These are phyloP conservation scores for Flaveria linearis DNA, from an alignment of 129 eudicot species.

Conservation along the genomic window DNA sequence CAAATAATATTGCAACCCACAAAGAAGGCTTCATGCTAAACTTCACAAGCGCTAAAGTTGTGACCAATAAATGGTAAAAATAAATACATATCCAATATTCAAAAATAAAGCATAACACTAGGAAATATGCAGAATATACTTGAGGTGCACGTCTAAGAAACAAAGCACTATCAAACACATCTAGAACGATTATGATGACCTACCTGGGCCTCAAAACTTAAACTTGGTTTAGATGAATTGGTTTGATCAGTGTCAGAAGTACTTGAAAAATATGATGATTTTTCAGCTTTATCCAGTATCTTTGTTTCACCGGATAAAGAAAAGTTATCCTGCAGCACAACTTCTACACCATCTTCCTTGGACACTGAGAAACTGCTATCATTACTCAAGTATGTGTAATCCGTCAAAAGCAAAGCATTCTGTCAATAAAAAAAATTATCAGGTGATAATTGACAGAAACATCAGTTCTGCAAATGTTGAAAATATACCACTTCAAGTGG, in stretches of 20 bases:
- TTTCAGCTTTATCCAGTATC: slow-evolving; percentile 40
- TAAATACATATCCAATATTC: slow-evolving; percentile 1
- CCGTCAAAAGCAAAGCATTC: slow-evolving; percentile 86
- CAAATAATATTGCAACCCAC: slow-evolving; percentile 4
- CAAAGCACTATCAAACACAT: slow-evolving; percentile 4
- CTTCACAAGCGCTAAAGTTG: slow-evolving; percentile 14
- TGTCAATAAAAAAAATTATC: slow-evolving; percentile 26
- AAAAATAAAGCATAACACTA: not conserved
- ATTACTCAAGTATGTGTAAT: slow-evolving; percentile 74
- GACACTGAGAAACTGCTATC: slow-evolving; percentile 80
- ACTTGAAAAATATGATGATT: slow-evolving; percentile 30
- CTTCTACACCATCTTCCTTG: slow-evolving; percentile 79
- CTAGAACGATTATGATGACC: slow-evolving; percentile 5
- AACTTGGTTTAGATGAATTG: slow-evolving; percentile 59
- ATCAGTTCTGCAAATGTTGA: not conserved
- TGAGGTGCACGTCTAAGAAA: not conserved
- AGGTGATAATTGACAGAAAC: slow-evolving; percentile 5
- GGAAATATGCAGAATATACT: not conserved
- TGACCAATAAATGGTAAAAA: slow-evolving; percentile 9
- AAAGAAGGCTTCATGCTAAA: not conserved
- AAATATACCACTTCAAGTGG: slow-evolving; percentile 7
- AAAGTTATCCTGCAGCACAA: slow-evolving; percentile 46
- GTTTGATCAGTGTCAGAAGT: slow-evolving; percentile 40
- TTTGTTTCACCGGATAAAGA: slow-evolving; percentile 30
- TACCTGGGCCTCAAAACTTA: slow-evolving; percentile 96